These are phyloP conservation scores for Yamadazyma scolyti DNA, from an alignment of 805 yeast species.

Conservation along the genomic window DNA sequence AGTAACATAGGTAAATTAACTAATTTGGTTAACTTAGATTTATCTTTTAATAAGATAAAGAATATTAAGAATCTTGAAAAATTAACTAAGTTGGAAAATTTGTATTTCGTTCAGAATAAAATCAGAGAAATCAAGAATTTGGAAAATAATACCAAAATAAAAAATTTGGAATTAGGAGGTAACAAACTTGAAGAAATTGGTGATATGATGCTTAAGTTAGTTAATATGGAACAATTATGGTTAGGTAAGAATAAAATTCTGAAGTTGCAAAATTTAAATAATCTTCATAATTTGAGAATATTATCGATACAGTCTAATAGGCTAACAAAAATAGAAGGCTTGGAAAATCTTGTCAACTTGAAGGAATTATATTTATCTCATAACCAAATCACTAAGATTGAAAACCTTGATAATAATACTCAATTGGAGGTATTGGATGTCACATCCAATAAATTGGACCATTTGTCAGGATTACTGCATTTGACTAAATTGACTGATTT, in stretches of 20 bases:
- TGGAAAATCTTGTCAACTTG: slow-evolving; percentile 64
- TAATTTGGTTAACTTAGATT: slow-evolving; percentile 61
- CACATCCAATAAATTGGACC: slow-evolving; percentile 65
- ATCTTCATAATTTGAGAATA: slow-evolving; percentile 60
- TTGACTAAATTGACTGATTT: slow-evolving; percentile 76
- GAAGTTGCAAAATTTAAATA: slow-evolving; percentile 57
- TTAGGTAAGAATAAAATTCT: slow-evolving; percentile 81
- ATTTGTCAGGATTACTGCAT: slow-evolving; percentile 62
- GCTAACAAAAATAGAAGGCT: slow-evolving; percentile 73
- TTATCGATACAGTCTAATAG: slow-evolving; percentile 87
- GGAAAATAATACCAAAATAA: slow-evolving; percentile 51
- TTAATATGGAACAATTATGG: slow-evolving; percentile 75
- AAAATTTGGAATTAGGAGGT: slow-evolving; percentile 86
- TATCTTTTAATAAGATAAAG: slow-evolving; percentile 86
- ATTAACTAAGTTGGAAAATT: slow-evolving; percentile 56
- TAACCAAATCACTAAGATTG: slow-evolving; percentile 71
- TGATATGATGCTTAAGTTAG: slow-evolving; percentile 54
- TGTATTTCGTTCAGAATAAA: slow-evolving; percentile 87
- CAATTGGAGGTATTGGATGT: slow-evolving; percentile 76
- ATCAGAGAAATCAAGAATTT: slow-evolving; percentile 70
- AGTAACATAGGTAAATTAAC: slow-evolving; percentile 59
- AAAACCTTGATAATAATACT: slow-evolving; percentile 67
- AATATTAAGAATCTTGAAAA: slow-evolving; percentile 75
- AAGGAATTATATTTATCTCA: slow-evolving; percentile 88
- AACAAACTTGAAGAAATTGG: slow-evolving; percentile 60